These are phyloP conservation scores for Quercus aquifolioides DNA, from an alignment of 306 rosid species.

Conservation along the genomic window DNA sequence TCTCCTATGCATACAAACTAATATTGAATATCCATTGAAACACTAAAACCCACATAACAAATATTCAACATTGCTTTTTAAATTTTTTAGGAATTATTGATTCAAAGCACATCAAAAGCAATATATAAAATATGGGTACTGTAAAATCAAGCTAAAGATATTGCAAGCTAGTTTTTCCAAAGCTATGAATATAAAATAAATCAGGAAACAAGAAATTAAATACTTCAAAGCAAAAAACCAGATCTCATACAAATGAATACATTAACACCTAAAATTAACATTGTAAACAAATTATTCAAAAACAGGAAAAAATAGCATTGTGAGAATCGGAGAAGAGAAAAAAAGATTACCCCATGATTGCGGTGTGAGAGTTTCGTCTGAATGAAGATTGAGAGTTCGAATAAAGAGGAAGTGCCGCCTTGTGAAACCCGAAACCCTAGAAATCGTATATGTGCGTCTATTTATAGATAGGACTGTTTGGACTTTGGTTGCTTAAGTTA, in stretches of 20 bases:
- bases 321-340: neutral
- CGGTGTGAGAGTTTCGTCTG: conserved; percentile 7
- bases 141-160: neutral
- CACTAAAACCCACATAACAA: too few species aligned
- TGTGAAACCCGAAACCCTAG: conserved; percentile 32
- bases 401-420: conserved; percentile 9
- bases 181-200: neutral
- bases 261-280: neutral
- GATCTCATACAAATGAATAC: neutral
- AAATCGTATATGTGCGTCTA: neutral
- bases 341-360: conserved; percentile 48
- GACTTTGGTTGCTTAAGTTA: neutral
- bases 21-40: too few species aligned
- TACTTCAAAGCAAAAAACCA: neutral
- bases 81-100: too few species aligned
- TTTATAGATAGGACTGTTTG: neutral
- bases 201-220: neutral
- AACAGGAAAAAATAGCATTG: neutral
- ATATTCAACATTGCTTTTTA: too few species aligned
- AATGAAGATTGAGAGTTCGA: neutral
- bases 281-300: neutral
- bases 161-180: neutral
- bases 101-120: too few species aligned
- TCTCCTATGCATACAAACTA: too few species aligned
- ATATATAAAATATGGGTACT: neutral